phyloP scores from a whole-genome alignment of 176 grass and related monocot genomes.

The Calamus simplicifolius region DNA sequence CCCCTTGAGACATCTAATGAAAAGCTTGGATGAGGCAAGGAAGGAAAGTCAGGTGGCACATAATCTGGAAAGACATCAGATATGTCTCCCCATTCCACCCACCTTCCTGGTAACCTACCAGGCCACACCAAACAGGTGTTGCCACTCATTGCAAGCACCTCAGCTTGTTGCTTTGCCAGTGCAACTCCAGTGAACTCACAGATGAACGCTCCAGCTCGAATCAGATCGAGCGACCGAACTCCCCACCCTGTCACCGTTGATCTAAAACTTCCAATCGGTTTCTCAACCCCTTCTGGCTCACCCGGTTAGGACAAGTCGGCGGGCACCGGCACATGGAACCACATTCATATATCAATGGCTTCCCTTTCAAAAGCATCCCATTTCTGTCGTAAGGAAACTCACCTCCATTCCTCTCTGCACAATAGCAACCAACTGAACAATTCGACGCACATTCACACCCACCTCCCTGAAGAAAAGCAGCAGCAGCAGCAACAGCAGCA shows the following conservation, averaged over 20 bases:
- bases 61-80: conserved; percentile 82
- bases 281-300: conserved; percentile 78
- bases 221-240: conserved; percentile 89
- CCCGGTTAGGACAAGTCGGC: conserved; percentile 70
- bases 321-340: conserved; percentile 73
- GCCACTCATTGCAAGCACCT: conserved; percentile 43
- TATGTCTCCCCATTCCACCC: conserved; percentile 94
- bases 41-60: conserved; percentile 46
- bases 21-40: conserved; percentile 47
- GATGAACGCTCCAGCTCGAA: conserved; percentile 74
- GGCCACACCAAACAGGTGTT: conserved; percentile 81
- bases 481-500: too few species aligned
- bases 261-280: conserved; percentile 73
- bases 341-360: conserved; percentile 85
- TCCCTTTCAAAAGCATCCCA: conserved; percentile 65
- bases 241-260: conserved; percentile 95
- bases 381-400: conserved; percentile 77
- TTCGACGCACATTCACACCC: conserved; percentile 58
- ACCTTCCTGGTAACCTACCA: conserved; percentile 66
- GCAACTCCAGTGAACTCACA: conserved; percentile 94
- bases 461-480: too few species aligned
- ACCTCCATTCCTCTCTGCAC: conserved; percentile 65
- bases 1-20: conserved; percentile 79
- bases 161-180: conserved; percentile 69
- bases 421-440: conserved; percentile 73